phyloP scores from a whole-genome alignment of 768 basidiomycete genomes.

The Suillus subalutaceus region DNA sequence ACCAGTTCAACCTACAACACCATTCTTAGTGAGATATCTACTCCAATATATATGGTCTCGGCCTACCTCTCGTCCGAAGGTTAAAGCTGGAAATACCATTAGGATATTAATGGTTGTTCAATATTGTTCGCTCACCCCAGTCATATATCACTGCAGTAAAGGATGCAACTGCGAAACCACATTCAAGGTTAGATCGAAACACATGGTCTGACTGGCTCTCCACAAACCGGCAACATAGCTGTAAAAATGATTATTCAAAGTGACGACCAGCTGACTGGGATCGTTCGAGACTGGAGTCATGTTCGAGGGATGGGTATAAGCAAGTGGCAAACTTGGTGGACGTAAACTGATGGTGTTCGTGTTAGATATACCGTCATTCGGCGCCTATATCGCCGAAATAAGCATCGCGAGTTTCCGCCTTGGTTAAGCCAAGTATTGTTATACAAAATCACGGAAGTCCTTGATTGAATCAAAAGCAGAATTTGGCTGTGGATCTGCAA shows the following conservation, averaged over 20 bases:
- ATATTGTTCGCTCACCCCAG: background rate
- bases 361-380: background rate
- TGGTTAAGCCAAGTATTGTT: background rate
- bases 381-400: background rate
- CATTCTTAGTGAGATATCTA: background rate
- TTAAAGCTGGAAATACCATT: background rate
- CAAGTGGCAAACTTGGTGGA: background rate
- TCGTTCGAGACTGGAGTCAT: background rate
- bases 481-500: background rate
- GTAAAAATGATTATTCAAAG: background rate
- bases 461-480: background rate
- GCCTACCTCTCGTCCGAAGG: background rate
- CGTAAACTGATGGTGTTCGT: background rate
- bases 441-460: background rate
- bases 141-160: constrained; percentile 4
- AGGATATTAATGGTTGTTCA: background rate
- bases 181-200: background rate
- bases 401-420: background rate
- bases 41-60: background rate
- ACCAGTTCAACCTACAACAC: background rate
- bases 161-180: background rate
- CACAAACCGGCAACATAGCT: background rate
- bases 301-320: background rate
- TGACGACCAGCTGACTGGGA: background rate
- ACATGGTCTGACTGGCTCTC: background rate